Percentiles rank a stretch among this genome's conserved stretches.
Conservation (phyloP, 805 yeast species). For the Saturnispora saitoi region DNA sequence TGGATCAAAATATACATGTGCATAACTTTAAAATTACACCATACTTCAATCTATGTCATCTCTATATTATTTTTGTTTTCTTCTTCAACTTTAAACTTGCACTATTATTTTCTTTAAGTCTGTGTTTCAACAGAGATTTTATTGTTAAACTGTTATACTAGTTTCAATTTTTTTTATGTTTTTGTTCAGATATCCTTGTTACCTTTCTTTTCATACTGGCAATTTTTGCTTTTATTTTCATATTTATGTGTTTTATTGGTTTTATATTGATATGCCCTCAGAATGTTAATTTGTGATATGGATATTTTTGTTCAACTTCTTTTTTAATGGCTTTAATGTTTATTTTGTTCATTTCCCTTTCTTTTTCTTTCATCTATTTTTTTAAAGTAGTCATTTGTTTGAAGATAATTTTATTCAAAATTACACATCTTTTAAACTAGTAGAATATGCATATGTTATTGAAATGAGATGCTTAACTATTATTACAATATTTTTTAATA, state of each 20-base stretch:
- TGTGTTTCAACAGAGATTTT: not conserved
- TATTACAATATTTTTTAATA: not conserved
- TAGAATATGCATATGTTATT: too few relatives aligned
- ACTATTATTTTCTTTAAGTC: not conserved
- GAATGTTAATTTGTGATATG: too few relatives aligned
- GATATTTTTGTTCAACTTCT: too few relatives aligned
- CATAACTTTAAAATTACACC: not conserved
- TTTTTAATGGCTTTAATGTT: too few relatives aligned
- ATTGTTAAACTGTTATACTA: not conserved
- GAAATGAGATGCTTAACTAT: too few relatives aligned
- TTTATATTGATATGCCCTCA: not conserved
- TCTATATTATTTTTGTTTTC: slow-evolving; percentile 5
- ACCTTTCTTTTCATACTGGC: not conserved
- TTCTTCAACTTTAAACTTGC: not conserved
- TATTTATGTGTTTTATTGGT: not conserved
- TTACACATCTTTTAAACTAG: not conserved
- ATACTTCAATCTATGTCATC: slow-evolving; percentile 19
- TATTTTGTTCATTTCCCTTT: too few relatives aligned
- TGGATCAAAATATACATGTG: too few relatives aligned
- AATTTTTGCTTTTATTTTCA: not conserved
- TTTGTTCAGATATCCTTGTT: not conserved
- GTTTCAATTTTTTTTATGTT: not conserved
- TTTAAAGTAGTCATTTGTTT: too few relatives aligned
- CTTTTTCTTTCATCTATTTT: too few relatives aligned
- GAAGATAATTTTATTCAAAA: too few relatives aligned